A percentile compares a stretch with the other conserved stretches of the same genome.
phyloP scores from a whole-genome alignment of 345 rosid genomes.

The Corchorus olitorius region DNA sequence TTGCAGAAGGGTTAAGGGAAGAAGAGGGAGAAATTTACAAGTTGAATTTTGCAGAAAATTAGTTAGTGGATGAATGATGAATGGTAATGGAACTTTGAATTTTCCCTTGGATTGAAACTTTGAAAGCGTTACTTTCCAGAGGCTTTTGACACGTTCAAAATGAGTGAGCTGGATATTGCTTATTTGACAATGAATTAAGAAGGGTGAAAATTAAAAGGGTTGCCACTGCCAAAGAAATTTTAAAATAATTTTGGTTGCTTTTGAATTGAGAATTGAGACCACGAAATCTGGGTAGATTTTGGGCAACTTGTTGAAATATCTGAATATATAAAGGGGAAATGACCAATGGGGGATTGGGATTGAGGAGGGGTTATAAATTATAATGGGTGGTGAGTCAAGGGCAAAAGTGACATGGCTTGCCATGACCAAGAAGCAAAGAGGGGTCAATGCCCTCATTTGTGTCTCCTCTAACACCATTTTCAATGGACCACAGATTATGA shows the following conservation, averaged over 20 bases:
- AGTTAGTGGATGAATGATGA: no score
- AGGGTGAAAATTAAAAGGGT: background rate
- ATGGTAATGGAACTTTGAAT: background rate
- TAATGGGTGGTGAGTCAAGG: constrained; percentile 3
- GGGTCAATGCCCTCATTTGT: background rate
- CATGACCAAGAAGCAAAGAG: background rate
- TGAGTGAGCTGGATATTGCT: background rate
- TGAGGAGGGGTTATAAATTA: no score
- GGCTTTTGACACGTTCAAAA: constrained; percentile 19
- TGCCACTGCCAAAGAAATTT: background rate
- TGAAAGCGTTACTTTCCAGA: background rate
- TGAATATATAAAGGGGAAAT: background rate
- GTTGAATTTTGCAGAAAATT: background rate
- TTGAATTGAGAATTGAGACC: background rate
- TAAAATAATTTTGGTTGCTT: background rate
- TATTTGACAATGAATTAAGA: no score
- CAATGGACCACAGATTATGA: background rate
- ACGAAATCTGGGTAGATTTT: background rate
- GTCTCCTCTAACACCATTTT: background rate
- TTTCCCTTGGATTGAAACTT: background rate
- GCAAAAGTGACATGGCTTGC: background rate
- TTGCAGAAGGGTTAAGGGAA: background rate
- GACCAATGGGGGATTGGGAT: background rate
- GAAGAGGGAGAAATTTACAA: background rate
- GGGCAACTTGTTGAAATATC: background rate